Evolutionary conservation across 2,329 filamentous ascomycete genomes (phyloP).

Genomic region (Alternaria rosae): DNA sequence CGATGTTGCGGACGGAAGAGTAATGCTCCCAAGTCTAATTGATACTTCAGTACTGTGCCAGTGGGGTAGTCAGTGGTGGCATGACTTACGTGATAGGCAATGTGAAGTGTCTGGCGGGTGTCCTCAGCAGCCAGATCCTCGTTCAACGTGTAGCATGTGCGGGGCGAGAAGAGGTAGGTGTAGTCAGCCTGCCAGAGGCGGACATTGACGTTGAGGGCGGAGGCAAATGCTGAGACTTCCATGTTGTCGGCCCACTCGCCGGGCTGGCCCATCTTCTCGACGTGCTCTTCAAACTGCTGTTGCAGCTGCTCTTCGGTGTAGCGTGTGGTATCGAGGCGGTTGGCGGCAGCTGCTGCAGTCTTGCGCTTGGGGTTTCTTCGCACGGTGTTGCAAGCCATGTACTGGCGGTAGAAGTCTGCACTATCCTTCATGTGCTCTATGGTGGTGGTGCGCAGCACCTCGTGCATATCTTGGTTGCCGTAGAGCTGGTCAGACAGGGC

Average conservation of each 20-base stretch:
- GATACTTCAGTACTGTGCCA: conserved; percentile 26
- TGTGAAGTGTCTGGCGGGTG: conserved; percentile 57
- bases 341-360: conserved; percentile 55
- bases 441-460: conserved; percentile 65
- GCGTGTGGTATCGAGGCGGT: conserved; percentile 54
- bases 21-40: conserved; percentile 69
- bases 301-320: conserved; percentile 64
- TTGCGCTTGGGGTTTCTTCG: conserved; percentile 65
- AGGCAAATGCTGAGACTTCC: conserved; percentile 71
- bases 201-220: conserved; percentile 67
- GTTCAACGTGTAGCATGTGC: conserved; percentile 38
- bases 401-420: conserved; percentile 69
- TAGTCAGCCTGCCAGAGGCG: conserved; percentile 66
- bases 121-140: conserved; percentile 43
- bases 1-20: conserved; percentile 68
- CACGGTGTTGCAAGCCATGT: conserved; percentile 64
- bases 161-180: conserved; percentile 59
- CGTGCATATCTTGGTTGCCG: conserved; percentile 64
- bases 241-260: conserved; percentile 72
- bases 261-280: conserved; percentile 66
- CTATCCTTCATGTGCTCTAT: conserved; percentile 69
- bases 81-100: conserved; percentile 68
- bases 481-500: conserved; percentile 72
- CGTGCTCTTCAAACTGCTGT: conserved; percentile 61
- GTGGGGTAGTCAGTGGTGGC: not conserved